phyloP scores from a whole-genome alignment of 257 asterid genomes.

The Rauvolfia tetraphylla region DNA sequence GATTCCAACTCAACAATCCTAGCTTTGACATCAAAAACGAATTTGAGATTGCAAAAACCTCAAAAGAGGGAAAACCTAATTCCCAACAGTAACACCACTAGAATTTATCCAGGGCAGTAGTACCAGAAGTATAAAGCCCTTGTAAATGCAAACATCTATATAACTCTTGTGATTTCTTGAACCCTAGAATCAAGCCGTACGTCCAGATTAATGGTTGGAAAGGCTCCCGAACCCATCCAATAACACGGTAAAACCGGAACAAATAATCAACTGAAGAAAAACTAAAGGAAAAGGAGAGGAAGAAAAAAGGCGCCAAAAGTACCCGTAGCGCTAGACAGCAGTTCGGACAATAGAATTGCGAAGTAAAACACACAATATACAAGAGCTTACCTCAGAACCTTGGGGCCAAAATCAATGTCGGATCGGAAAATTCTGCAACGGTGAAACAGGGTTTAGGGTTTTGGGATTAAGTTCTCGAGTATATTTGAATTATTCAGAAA shows the following conservation, averaged over 20 bases:
- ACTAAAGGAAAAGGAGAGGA: background rate
- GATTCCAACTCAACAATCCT: background rate
- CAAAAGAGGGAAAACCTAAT: background rate
- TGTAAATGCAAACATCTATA: background rate
- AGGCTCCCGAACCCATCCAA: background rate
- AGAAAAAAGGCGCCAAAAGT: constrained; percentile 9
- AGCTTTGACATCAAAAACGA: background rate
- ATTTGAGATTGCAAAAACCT: background rate
- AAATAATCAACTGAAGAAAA: background rate
- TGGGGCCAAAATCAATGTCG: constrained; percentile 4
- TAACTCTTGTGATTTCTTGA: background rate
- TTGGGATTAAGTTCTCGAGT: background rate
- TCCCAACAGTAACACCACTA: background rate
- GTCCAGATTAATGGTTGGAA: background rate
- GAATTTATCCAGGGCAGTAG: background rate
- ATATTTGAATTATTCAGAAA: constrained; percentile 19
- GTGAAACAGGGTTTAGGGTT: constrained; percentile 26
- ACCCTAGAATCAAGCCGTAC: background rate
- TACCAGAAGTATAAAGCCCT: background rate
- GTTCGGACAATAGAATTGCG: background rate
- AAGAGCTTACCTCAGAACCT: constrained; percentile 8
- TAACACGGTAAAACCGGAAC: background rate
- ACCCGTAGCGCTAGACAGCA: background rate
- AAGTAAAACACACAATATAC: background rate
- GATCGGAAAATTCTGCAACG: constrained; percentile 6